phyloP scores from a whole-genome alignment of 1,284 basidiomycete species.

The Cryptococcus maquisensis region DNA sequence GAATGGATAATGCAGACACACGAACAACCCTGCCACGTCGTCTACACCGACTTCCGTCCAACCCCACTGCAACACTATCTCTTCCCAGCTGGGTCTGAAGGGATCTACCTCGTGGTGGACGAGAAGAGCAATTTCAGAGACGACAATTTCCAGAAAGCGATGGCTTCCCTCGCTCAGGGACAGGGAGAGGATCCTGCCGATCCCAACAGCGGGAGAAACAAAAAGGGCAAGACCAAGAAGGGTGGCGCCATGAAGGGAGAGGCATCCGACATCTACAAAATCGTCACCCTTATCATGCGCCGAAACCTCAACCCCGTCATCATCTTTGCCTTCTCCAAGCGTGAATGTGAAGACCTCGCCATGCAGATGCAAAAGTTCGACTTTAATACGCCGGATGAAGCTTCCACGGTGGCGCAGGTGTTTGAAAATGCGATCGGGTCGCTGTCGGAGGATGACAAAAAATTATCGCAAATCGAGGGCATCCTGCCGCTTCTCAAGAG shows the following conservation, averaged over 20 bases:
- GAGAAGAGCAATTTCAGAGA: conserved; percentile 95
- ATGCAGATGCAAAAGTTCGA: conserved; percentile 91
- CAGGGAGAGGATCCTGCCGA: conserved; percentile 92
- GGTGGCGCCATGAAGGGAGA: conserved; percentile 86
- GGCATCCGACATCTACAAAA: conserved; percentile 82
- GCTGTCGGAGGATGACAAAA: conserved; percentile 79
- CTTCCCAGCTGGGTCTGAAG: conserved; percentile 93
- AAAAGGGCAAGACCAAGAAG: conserved; percentile 84
- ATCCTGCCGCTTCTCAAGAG: conserved; percentile 89
- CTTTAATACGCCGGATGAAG: conserved; percentile 92
- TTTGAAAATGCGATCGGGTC: conserved; percentile 94
- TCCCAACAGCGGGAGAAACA: conserved; percentile 71
- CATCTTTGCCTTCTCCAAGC: conserved; percentile 96
- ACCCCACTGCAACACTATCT: conserved; percentile 98
- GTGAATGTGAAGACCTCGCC: conserved; percentile 93
- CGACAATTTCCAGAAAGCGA: conserved; percentile 96
- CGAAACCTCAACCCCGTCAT: conserved; percentile 99
- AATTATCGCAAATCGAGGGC: conserved; percentile 90
- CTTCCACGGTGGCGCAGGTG: conserved; percentile 79
- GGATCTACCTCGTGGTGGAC: conserved; percentile 96
- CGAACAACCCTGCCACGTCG: conserved; percentile 97
- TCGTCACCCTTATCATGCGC: conserved; percentile 97
- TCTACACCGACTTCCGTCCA: conserved; percentile 98
- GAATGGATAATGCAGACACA: conserved; percentile 98
- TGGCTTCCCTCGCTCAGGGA: conserved; percentile 82